phyloP scores from a whole-genome alignment of 306 rosid species.

The Cucurbita moschata region DNA sequence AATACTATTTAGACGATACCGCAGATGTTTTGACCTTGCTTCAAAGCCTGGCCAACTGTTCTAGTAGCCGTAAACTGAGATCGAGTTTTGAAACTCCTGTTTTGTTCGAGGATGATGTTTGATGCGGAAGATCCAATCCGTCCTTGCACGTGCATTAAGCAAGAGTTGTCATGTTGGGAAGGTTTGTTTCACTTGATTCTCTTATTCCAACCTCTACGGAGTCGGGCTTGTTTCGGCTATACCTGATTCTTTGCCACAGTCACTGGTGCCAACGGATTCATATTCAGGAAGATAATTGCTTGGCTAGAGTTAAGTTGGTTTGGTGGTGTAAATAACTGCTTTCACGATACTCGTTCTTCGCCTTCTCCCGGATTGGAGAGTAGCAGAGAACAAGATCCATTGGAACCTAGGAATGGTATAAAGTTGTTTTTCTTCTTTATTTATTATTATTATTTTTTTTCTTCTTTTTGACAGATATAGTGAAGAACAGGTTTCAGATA shows the following conservation, averaged over 20 bases:
- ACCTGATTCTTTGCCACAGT: neutral
- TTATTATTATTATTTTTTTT: neutral
- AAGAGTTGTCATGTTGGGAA: neutral
- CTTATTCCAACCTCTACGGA: neutral
- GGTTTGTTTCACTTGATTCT: neutral
- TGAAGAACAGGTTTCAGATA: slow-evolving; percentile 8
- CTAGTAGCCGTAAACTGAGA: slow-evolving; percentile 17
- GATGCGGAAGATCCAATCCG: slow-evolving; percentile 4
- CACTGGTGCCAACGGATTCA: neutral
- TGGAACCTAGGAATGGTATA: neutral
- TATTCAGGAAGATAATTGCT: neutral
- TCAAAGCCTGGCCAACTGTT: slow-evolving; percentile 30
- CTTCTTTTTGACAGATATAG: neutral
- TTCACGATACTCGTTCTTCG: neutral
- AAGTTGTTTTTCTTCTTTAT: neutral
- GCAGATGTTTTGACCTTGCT: slow-evolving; percentile 44
- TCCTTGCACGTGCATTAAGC: neutral
- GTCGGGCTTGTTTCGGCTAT: neutral
- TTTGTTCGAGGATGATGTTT: slow-evolving; percentile 23
- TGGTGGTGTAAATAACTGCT: neutral
- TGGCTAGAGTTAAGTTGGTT: neutral
- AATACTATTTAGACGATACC: slow-evolving; percentile 54
- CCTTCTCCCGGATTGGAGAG: neutral
- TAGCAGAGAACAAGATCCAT: neutral
- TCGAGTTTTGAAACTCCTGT: slow-evolving; percentile 14